A percentile compares a stretch with the other conserved stretches of the same genome.
phyloP scores from a whole-genome alignment of 495 filamentous ascomycete genomes.

The Sphaerosporella brunnea region DNA sequence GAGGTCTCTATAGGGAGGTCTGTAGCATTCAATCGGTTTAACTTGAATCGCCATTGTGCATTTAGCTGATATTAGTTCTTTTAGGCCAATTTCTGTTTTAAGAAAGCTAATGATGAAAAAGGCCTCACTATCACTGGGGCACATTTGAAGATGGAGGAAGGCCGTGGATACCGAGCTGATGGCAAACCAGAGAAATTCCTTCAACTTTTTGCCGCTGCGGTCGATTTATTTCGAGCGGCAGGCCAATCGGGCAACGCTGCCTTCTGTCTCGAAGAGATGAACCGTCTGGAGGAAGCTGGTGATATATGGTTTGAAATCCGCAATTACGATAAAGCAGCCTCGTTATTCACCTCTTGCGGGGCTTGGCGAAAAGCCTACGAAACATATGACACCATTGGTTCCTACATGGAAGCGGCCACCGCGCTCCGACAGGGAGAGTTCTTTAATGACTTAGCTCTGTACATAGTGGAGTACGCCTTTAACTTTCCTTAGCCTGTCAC shows the following conservation, averaged over 20 bases:
- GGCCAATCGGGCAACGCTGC: constrained; percentile 7
- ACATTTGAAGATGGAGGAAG: constrained; percentile 9
- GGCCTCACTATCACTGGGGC: constrained; percentile 8
- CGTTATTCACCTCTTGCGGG: not conserved
- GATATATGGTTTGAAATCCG: constrained; percentile 10
- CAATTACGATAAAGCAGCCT: constrained; percentile 10
- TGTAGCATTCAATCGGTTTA: no score
- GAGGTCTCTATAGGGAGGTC: constrained; percentile 8
- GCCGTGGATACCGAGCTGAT: constrained; percentile 2
- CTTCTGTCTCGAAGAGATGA: constrained; percentile 12
- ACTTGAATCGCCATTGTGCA: no score
- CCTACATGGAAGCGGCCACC: constrained; percentile 9
- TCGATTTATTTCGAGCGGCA: constrained; percentile 7
- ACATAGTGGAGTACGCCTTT: constrained; percentile 11
- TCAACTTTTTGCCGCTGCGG: constrained; percentile 4
- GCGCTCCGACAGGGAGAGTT: constrained; percentile 2
- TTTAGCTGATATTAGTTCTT: no score
- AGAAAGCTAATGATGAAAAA: constrained; percentile 4
- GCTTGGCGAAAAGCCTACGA: constrained; percentile 6
- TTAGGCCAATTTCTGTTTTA: constrained; percentile 16
- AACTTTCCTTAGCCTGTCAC: not conserved
- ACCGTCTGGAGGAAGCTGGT: constrained; percentile 7
- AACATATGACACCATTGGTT: constrained; percentile 2
- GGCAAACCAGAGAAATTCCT: constrained; percentile 4
- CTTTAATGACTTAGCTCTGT: constrained; percentile 9